phyloP scores from a whole-genome alignment of 768 basidiomycete species.

The Mrakia blollopis region DNA sequence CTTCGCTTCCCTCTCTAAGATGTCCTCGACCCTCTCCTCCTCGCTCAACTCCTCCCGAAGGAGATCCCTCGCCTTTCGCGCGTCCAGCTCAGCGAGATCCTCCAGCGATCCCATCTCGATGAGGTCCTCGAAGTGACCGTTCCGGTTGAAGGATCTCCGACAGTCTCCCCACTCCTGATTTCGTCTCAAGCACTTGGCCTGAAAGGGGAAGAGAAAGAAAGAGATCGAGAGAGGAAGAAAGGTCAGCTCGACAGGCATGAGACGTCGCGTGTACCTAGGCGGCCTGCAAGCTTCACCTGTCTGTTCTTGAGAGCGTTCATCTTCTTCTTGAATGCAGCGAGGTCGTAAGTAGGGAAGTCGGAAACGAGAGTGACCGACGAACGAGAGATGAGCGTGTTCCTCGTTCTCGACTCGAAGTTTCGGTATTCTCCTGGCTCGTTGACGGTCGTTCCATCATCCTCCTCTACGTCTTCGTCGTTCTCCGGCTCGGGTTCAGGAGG shows the following conservation, averaged over 20 bases:
- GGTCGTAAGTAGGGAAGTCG: background rate
- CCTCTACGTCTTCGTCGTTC: background rate
- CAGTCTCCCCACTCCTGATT: background rate
- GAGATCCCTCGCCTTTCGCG: background rate
- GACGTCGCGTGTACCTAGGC: background rate
- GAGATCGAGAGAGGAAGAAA: background rate
- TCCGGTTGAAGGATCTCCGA: background rate
- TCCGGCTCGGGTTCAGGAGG: background rate
- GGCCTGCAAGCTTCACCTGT: background rate
- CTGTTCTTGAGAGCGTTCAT: constrained; percentile 3
- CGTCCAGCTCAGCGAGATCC: background rate
- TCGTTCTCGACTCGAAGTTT: background rate
- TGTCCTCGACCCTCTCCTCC: background rate
- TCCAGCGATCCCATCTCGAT: background rate
- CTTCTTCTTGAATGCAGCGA: background rate
- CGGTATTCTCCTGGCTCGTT: background rate
- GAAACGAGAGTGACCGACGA: background rate
- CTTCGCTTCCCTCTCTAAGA: background rate
- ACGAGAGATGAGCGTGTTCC: background rate
- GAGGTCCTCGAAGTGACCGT: background rate
- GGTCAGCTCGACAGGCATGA: background rate
- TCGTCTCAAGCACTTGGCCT: background rate
- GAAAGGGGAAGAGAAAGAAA: background rate
- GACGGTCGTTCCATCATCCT: background rate
- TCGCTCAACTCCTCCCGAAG: background rate